Percentiles rank a stretch among this genome's conserved stretches.
Conservation (phyloP, 108 stramenopile species). For the Cyclotella cryptica region DNA sequence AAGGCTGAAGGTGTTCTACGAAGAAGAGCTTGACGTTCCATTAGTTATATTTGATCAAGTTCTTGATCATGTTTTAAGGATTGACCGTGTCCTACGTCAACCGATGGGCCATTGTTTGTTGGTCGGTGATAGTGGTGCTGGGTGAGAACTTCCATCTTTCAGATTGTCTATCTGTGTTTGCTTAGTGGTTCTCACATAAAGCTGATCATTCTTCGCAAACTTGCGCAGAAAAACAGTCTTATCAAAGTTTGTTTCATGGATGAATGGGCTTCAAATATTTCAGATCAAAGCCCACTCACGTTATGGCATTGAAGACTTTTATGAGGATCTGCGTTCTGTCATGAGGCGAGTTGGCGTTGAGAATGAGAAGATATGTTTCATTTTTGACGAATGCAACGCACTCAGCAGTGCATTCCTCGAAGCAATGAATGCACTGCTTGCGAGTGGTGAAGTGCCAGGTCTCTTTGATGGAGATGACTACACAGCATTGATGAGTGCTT, state of each 20-base stretch:
- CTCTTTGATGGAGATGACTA: conserved; percentile 99
- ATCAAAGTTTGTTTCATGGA: conserved; percentile 93
- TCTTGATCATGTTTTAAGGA: conserved; percentile 89
- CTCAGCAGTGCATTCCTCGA: conserved; percentile 96
- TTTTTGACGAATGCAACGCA: conserved; percentile 97
- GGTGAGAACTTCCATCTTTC: conserved; percentile 68
- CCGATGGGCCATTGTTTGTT: conserved; percentile 92
- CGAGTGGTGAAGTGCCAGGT: conserved; percentile 99
- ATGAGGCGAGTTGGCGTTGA: conserved; percentile 96
- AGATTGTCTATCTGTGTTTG: neutral
- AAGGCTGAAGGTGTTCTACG: conserved; percentile 94
- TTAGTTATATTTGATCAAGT: conserved; percentile 98
- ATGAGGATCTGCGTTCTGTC: conserved; percentile 93
- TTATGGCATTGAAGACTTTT: conserved; percentile 96
- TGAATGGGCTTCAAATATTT: conserved; percentile 97
- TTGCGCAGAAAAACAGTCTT: conserved; percentile 65
- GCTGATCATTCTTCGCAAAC: neutral
- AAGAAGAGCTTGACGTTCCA: conserved; percentile 98
- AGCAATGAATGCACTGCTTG: conserved; percentile 99
- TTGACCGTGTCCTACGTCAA: conserved; percentile 90
- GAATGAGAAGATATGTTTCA: conserved; percentile 98
- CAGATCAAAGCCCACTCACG: conserved; percentile 92
- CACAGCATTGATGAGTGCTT: conserved; percentile 90
- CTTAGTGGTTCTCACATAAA: conserved; percentile 16
- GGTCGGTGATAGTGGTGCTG: conserved; percentile 97